These are phyloP conservation scores for Penicillium steckii DNA, from an alignment of 495 filamentous ascomycete species.

Conservation along the genomic window DNA sequence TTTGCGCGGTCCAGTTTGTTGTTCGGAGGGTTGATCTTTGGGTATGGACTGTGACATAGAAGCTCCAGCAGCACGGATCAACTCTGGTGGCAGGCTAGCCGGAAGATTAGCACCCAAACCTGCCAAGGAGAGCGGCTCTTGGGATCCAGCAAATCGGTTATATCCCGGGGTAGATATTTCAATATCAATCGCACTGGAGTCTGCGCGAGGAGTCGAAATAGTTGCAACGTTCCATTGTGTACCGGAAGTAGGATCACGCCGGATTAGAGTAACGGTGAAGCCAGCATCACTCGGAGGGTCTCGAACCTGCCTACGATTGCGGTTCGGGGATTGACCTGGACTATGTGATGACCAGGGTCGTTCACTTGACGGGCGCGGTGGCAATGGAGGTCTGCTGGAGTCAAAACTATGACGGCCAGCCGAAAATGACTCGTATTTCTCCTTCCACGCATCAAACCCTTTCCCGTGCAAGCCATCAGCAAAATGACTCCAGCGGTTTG, in stretches of 20 bases:
- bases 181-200: slow-evolving; percentile 50
- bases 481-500: slow-evolving; percentile 37
- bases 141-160: slow-evolving; percentile 50
- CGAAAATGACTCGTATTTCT: slow-evolving; percentile 21
- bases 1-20: slow-evolving; percentile 29
- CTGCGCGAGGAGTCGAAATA: slow-evolving; percentile 48
- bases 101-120: slow-evolving; percentile 33
- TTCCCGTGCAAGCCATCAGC: slow-evolving; percentile 23
- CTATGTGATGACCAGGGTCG: slow-evolving; percentile 23
- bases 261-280: slow-evolving; percentile 80
- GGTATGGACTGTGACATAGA: slow-evolving; percentile 16
- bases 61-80: slow-evolving; percentile 16
- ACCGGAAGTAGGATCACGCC: slow-evolving; percentile 76
- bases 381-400: slow-evolving; percentile 30
- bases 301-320: slow-evolving; percentile 1
- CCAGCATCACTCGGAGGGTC: slow-evolving; percentile 17
- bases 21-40: slow-evolving; percentile 10
- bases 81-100: slow-evolving; percentile 26
- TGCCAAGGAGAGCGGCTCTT: slow-evolving; percentile 34
- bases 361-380: slow-evolving; percentile 31
- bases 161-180: slow-evolving; percentile 64
- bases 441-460: slow-evolving; percentile 23
- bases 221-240: slow-evolving; percentile 88
- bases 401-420: slow-evolving; percentile 36
- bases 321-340: slow-evolving; percentile 29